Evolutionary conservation across 2,329 filamentous ascomycete genomes (phyloP).

Genomic region (Bipolaris sorokiniana): DNA sequence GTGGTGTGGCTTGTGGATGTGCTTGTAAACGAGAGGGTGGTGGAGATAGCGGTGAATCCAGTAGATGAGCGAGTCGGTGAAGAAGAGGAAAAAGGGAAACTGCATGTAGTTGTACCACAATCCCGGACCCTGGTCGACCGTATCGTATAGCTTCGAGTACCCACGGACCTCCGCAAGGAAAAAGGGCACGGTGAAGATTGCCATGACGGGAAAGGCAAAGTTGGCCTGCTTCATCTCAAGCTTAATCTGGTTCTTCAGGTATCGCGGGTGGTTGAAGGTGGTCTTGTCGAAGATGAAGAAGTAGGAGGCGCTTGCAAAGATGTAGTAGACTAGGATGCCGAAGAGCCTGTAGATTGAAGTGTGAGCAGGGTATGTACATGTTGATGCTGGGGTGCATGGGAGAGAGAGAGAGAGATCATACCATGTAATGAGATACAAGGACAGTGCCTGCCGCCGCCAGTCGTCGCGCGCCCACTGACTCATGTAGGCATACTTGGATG

Average conservation of each 20-base stretch:
- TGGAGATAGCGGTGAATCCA: constrained; percentile 88
- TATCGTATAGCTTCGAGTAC: constrained; percentile 86
- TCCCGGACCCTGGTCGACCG: constrained; percentile 75
- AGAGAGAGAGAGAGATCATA: constrained; percentile 48
- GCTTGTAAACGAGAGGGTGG: constrained; percentile 81
- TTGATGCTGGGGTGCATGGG: not conserved
- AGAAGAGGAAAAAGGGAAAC: constrained; percentile 85
- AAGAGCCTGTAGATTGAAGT: constrained; percentile 71
- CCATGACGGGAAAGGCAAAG: constrained; percentile 79
- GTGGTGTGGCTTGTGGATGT: constrained; percentile 95
- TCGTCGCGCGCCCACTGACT: constrained; percentile 81
- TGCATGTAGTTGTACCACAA: constrained; percentile 79
- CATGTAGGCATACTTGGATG: constrained; percentile 77
- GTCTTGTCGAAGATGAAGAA: constrained; percentile 89
- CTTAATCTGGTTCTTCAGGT: constrained; percentile 88
- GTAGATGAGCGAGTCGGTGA: constrained; percentile 91
- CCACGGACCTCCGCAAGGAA: constrained; percentile 85
- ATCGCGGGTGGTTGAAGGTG: constrained; percentile 88
- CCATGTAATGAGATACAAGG: constrained; percentile 87
- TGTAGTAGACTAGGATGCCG: constrained; percentile 81
- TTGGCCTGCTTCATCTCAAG: constrained; percentile 85
- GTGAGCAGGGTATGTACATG: constrained; percentile 14
- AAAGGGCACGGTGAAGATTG: constrained; percentile 78
- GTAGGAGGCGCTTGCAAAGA: constrained; percentile 84
- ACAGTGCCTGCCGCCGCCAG: constrained; percentile 72